phyloP scores from a whole-genome alignment of 441 rosid genomes.

The Lepidium campestre region DNA sequence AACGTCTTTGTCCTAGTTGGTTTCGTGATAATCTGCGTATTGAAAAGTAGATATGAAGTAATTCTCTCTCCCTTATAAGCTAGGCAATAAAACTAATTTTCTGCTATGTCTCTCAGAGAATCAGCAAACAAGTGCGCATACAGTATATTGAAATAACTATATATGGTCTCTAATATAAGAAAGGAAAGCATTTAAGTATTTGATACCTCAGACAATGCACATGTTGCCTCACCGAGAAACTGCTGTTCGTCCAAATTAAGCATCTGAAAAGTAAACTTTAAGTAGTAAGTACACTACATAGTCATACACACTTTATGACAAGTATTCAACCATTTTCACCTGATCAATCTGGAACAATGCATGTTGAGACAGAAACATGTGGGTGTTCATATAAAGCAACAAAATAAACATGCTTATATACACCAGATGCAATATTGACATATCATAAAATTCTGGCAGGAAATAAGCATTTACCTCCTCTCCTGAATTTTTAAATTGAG shows the following conservation, averaged over 20 bases:
- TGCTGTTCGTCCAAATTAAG: conserved; percentile 91
- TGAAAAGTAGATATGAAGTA: neutral
- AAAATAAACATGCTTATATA: neutral
- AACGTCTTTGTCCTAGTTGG: conserved; percentile 50
- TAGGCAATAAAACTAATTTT: neutral
- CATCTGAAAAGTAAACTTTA: conserved; percentile 45
- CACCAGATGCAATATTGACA: neutral
- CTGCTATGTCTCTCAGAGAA: neutral
- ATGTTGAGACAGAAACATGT: neutral
- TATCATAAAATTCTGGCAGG: neutral
- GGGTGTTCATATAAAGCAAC: neutral
- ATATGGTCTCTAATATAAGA: neutral
- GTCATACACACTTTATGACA: neutral
- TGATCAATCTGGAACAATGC: neutral
- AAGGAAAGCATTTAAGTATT: neutral
- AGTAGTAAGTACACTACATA: conserved; percentile 11
- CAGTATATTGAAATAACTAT: neutral
- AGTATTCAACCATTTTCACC: neutral
- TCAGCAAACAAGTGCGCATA: neutral
- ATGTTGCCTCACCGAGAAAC: conserved; percentile 83
- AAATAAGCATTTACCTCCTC: conserved; percentile 45
- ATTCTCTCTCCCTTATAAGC: neutral
- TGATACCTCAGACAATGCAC: conserved; percentile 74
- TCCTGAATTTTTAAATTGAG: conserved; percentile 60
- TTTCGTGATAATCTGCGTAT: conserved; percentile 63